A percentile compares a stretch with the other conserved stretches of the same genome.
Conservation (phyloP, 139 green algal genomes). For the Chlorella vulgaris region DNA sequence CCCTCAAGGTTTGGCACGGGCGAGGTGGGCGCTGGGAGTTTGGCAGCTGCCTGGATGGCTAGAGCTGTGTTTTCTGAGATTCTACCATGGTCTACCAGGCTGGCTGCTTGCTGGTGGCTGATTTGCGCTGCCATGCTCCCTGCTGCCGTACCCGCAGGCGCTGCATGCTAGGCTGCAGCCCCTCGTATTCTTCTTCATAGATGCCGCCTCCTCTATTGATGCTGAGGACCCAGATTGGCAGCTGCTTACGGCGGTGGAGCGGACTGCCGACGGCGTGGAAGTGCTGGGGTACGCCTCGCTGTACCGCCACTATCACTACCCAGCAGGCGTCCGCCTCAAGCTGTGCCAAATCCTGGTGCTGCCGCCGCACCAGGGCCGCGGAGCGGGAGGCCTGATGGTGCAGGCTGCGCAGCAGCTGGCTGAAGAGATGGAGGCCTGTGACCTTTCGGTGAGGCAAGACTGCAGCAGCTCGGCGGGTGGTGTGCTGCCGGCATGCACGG, state of each 20-base stretch:
- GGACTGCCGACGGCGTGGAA: constrained; percentile 10
- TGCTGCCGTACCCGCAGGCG: constrained; percentile 50
- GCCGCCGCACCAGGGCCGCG: constrained; percentile 71
- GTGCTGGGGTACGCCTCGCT: constrained; percentile 70
- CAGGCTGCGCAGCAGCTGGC: constrained; percentile 63
- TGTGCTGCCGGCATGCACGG: no score
- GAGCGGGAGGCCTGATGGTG: constrained; percentile 72
- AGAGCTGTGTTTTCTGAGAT: not conserved
- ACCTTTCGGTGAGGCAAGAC: constrained; percentile 71
- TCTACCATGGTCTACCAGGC: no score
- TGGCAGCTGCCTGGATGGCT: not conserved
- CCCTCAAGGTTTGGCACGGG: constrained; percentile 26
- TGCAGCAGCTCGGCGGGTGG: not conserved
- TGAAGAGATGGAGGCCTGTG: constrained; percentile 44
- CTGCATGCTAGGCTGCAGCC: constrained; percentile 80
- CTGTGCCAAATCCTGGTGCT: constrained; percentile 87
- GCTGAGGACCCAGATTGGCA: constrained; percentile 76
- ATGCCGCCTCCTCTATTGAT: constrained; percentile 81
- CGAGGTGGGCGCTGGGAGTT: not conserved
- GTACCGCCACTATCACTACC: constrained; percentile 87
- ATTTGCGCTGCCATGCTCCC: not conserved
- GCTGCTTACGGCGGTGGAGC: constrained; percentile 62
- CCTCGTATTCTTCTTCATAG: constrained; percentile 88
- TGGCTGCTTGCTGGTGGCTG: not conserved
- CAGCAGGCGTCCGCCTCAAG: constrained; percentile 63